Conservation (phyloP, 2,329 filamentous ascomycete genomes). For the Nigrospora sphaerica region DNA sequence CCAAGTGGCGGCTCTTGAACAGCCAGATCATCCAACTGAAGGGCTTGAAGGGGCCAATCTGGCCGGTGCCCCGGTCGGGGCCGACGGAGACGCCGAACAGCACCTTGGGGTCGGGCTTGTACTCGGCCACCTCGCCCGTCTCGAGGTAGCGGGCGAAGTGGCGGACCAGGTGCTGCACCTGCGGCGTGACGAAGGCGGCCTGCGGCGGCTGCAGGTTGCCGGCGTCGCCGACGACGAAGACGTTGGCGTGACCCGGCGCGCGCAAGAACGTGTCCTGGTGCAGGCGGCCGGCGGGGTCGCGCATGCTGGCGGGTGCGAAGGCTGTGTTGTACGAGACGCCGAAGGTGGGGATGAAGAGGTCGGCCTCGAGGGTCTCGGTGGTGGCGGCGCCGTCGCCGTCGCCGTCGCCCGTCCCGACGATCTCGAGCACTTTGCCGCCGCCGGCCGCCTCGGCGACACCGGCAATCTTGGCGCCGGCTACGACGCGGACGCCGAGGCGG, state of each 20-base stretch:
- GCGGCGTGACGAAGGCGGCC: conserved; percentile 21
- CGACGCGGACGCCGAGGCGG: conserved; percentile 34
- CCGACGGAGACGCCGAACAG: conserved; percentile 32
- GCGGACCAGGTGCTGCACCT: conserved; percentile 25
- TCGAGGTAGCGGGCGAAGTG: conserved; percentile 23
- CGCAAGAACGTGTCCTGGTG: conserved; percentile 30
- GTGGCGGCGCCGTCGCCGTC: conserved; percentile 5
- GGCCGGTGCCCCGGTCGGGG: conserved; percentile 28
- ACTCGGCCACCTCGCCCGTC: conserved; percentile 20
- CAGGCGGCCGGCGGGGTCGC: conserved; percentile 25
- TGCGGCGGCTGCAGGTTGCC: conserved; percentile 31
- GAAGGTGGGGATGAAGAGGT: conserved; percentile 39
- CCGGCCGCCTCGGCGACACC: conserved; percentile 2
- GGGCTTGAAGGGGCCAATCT: conserved; percentile 28
- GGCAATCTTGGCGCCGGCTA: conserved; percentile 31
- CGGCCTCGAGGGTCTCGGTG: conserved; percentile 29
- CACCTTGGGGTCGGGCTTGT: conserved; percentile 19
- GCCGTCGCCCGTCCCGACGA: conserved; percentile 20
- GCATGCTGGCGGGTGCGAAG: conserved; percentile 31
- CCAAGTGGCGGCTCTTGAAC: conserved; percentile 29
- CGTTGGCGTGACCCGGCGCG: conserved; percentile 25
- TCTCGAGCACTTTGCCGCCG: conserved; percentile 19
- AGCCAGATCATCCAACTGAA: conserved; percentile 30
- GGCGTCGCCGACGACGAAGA: conserved; percentile 38
- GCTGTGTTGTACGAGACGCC: conserved; percentile 37